phyloP scores from a whole-genome alignment of 2,329 filamentous ascomycete genomes.

The Monilinia laxa region DNA sequence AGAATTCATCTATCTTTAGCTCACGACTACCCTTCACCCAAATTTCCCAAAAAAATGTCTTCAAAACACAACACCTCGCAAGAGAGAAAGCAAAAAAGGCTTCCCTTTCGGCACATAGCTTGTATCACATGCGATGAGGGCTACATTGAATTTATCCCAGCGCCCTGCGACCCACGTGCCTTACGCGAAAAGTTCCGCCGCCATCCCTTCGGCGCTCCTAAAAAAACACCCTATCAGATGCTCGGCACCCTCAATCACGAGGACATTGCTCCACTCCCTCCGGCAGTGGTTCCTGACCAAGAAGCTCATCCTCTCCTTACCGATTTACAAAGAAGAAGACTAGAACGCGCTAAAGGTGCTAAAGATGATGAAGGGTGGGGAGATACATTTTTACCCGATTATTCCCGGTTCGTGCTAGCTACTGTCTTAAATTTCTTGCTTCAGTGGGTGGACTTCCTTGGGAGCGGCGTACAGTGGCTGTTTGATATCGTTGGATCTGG shows the following conservation, averaged over 20 bases:
- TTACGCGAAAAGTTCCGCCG: conserved; percentile 7
- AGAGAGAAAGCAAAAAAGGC: not conserved
- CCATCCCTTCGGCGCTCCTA: conserved; percentile 1
- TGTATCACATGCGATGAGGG: not conserved
- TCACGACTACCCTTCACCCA: not conserved
- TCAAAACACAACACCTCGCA: not conserved
- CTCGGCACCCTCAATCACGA: not conserved
- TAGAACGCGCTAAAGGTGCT: no score
- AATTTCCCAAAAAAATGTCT: not conserved
- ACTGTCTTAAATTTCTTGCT: fast-evolving
- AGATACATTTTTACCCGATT: not conserved
- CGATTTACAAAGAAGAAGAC: not conserved
- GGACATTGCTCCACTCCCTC: not conserved
- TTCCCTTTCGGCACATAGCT: not conserved
- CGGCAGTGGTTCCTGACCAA: not conserved
- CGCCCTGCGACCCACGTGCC: not conserved
- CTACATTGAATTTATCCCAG: not conserved
- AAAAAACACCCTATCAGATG: not conserved
- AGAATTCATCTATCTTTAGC: not conserved
- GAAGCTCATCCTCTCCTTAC: not conserved
- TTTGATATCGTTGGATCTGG: not conserved
- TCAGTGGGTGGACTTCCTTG: not conserved
- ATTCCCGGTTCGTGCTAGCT: no score
- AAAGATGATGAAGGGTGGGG: not conserved
- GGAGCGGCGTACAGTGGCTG: not conserved